Evolutionary conservation across 2,329 filamentous ascomycete genomes (phyloP), one percentile per base, ranked within the genome.

Genomic region (Alternaria infectoria): DNA sequence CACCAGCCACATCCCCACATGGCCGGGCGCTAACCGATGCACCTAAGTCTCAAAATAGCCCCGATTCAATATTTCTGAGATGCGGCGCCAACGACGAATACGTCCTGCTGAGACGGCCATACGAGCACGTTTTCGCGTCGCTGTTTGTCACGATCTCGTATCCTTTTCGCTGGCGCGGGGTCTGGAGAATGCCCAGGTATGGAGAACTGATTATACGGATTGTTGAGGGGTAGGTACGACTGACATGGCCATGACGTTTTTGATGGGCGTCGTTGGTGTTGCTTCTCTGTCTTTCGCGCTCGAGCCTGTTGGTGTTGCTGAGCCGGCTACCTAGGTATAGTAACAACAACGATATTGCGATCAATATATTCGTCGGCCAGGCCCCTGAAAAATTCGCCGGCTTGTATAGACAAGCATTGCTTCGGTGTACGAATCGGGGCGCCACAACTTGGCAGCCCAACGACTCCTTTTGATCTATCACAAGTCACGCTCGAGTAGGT

Each of bases 1-100:
- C 54, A 62, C 59, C 62, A 65, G 59, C 62, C 62, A 64, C 62
- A 59, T 23, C 49, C 19, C 36, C 36, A 59, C 25, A 44, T 54
- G 36, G 49, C 13, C 30, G 46, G 30, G 36, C 57, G 36, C 49
- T 32, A 52, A 46, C 57, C 50, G 30, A 60, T 43, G 49, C 57
- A 52, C 10, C 57, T 21, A 54, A 43, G 47, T 50, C 49, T 21
- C 49, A 62, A 65, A 65, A 65, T 65, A 62, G 62, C 40, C 57
- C 47, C 21, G 36, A 55, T 44, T 21, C 50, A 60, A 60, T 60
- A 60, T 40, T 49, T 17, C 49, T 30, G 13, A 25, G 17, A 47
- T 60, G 57, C 57, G 28, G 40, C 57, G 49, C 57, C 55, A 32
- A 54, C 54, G 60, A 49, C 47, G n/a, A n/a, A 52, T 28, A 59